These are phyloP conservation scores for Mucor circinelloides DNA, from an alignment of 371 early-diverging fungal species.

Conservation along the genomic window DNA sequence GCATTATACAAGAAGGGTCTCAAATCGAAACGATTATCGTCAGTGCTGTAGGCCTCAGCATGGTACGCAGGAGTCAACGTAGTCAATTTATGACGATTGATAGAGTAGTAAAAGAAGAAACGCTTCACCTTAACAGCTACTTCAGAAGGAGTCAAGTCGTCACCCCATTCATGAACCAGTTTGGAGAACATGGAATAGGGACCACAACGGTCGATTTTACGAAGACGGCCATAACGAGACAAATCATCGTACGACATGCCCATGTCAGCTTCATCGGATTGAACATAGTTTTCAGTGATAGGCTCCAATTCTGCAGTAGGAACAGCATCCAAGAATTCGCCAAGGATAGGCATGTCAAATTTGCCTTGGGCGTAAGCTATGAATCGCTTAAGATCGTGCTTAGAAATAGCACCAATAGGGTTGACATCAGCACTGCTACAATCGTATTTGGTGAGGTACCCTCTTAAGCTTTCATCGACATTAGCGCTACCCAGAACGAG, in stretches of 20 bases:
- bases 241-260: conserved; percentile 97
- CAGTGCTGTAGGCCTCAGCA: conserved; percentile 93
- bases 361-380: conserved; percentile 70
- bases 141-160: conserved; percentile 61
- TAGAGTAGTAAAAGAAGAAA: conserved; percentile 94
- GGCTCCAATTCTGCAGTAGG: conserved; percentile 98
- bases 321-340: conserved; percentile 82
- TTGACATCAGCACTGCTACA: conserved; percentile 97
- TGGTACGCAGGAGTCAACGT: conserved; percentile 96
- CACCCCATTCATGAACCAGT: conserved; percentile 81
- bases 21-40: conserved; percentile 96
- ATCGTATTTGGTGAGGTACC: conserved; percentile 98
- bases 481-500: conserved; percentile 96
- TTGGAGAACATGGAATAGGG: conserved; percentile 92
- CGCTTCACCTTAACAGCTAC: conserved; percentile 92
- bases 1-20: conserved; percentile 95
- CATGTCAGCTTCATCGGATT: conserved; percentile 96
- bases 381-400: conserved; percentile 85
- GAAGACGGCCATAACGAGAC: conserved; percentile 87
- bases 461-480: conserved; percentile 95
- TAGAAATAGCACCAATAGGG: conserved; percentile 95
- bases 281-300: conserved; percentile 73
- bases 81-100: conserved; percentile 98
- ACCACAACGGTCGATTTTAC: conserved; percentile 87
- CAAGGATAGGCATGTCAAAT: conserved; percentile 73